A percentile compares a stretch with the other conserved stretches of the same genome.
Conservation (phyloP, 495 filamentous ascomycete species). For the Coniosporium apollinis region DNA sequence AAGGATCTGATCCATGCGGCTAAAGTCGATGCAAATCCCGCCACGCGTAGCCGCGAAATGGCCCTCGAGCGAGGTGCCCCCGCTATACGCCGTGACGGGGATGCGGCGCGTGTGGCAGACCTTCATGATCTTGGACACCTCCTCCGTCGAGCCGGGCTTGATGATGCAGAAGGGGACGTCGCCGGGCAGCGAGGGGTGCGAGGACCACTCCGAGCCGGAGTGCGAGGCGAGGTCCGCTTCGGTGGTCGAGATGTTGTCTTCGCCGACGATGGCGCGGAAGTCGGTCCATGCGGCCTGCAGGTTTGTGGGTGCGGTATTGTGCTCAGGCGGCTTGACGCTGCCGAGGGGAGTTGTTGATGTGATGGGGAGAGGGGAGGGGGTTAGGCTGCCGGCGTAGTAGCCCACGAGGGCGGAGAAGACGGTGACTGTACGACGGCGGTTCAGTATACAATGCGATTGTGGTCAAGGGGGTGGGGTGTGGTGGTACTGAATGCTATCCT, state of each 20-base stretch:
- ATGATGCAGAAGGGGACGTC: conserved; percentile 23
- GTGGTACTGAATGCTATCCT: conserved; percentile 47
- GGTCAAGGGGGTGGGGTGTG: not conserved
- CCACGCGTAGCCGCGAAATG: conserved; percentile 60
- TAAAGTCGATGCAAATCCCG: conserved; percentile 65
- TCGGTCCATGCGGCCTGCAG: conserved; percentile 90
- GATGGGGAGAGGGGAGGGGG: conserved; percentile 38
- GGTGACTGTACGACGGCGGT: not conserved
- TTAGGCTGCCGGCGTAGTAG: conserved; percentile 55
- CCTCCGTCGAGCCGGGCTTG: conserved; percentile 20
- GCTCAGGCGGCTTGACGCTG: conserved; percentile 40
- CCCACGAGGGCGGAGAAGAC: conserved; percentile 33
- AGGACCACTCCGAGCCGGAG: conserved; percentile 77
- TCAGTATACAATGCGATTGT: not conserved
- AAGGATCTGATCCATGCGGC: conserved; percentile 57
- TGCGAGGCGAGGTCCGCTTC: conserved; percentile 50
- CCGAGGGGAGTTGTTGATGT: conserved; percentile 59
- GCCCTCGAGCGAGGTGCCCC: conserved; percentile 66
- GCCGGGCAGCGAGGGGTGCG: conserved; percentile 34
- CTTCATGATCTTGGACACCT: conserved; percentile 51
- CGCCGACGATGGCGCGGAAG: conserved; percentile 68
- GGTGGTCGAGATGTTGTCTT: conserved; percentile 67
- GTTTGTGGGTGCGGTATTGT: conserved; percentile 56
- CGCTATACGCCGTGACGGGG: conserved; percentile 59
- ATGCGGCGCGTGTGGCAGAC: conserved; percentile 53